These are phyloP conservation scores for Aureobasidium sp. DNA, from an alignment of 2,329 filamentous ascomycete genomes.

Conservation along the genomic window DNA sequence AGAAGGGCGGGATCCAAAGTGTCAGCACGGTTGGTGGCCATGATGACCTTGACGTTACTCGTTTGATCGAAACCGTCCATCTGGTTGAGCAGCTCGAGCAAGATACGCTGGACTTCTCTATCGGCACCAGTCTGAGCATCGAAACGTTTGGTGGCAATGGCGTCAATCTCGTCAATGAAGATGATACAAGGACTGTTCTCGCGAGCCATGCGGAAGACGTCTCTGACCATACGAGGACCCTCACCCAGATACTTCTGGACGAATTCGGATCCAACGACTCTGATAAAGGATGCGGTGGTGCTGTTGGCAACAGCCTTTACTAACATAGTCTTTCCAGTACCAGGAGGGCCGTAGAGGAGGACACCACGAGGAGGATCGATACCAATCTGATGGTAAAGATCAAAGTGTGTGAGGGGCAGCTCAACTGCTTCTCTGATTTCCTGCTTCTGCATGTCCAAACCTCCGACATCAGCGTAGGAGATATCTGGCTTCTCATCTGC, in stretches of 20 bases:
- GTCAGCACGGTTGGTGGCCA: conserved; percentile 98
- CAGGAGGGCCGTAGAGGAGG: conserved; percentile 88
- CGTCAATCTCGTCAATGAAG: conserved; percentile 99
- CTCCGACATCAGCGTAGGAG: conserved; percentile 95
- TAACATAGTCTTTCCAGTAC: conserved; percentile 94
- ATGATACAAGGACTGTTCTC: conserved; percentile 98
- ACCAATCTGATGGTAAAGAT: conserved; percentile 98
- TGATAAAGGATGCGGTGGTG: conserved; percentile 96
- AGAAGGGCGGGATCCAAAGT: conserved; percentile 92
- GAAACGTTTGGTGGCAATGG: conserved; percentile 98
- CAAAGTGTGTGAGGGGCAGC: conserved; percentile 92
- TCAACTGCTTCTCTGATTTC: conserved; percentile 98
- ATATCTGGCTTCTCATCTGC: conserved; percentile 97
- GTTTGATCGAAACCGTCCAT: conserved; percentile 99
- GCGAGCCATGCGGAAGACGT: conserved; percentile 97
- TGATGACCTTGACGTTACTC: conserved; percentile 99
- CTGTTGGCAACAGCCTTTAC: conserved; percentile 98
- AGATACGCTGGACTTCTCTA: conserved; percentile 95
- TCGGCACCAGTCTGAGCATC: conserved; percentile 97
- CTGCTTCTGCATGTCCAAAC: conserved; percentile 99
- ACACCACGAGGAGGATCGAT: conserved; percentile 97
- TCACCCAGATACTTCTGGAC: conserved; percentile 98
- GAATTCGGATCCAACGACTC: conserved; percentile 95
- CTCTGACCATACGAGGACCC: conserved; percentile 95
- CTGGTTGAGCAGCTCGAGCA: conserved; percentile 95